phyloP scores from a whole-genome alignment of 208 protist genomes.

The Acanthamoeba royreba region DNA sequence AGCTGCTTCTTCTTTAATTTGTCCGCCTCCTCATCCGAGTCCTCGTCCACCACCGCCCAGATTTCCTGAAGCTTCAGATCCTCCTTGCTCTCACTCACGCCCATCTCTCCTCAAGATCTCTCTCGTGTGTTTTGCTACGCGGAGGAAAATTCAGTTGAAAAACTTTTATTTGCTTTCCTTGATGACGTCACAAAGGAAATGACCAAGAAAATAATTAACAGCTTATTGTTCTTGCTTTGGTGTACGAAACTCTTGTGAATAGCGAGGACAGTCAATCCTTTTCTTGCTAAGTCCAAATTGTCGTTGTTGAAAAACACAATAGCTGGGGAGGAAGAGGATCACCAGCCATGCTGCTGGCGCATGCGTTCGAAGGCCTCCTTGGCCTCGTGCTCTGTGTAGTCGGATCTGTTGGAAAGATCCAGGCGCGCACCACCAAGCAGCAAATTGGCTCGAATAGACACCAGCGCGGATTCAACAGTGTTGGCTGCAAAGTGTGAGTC shows the following conservation, averaged over 20 bases:
- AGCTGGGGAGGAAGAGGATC: neutral
- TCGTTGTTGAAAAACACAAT: neutral
- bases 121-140: no score
- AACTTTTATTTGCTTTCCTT: neutral
- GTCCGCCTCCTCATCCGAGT: conserved; percentile 12
- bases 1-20: neutral
- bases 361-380: conserved; percentile 55
- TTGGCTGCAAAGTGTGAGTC: conserved; percentile 14
- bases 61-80: conserved; percentile 39
- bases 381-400: conserved; percentile 65
- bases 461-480: conserved; percentile 65
- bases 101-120: no score
- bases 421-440: conserved; percentile 58
- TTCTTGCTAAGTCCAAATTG: no score
- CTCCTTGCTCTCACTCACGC: conserved; percentile 33
- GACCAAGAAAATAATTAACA: neutral
- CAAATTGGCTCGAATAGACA: conserved; percentile 69
- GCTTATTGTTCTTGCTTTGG: no score
- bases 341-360: conserved; percentile 19
- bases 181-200: neutral
- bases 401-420: conserved; percentile 55
- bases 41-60: conserved; percentile 30
- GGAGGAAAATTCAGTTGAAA: neutral
- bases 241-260: no score
- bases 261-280: no score